Evolutionary conservation across 768 basidiomycete genomes (phyloP), one percentile per base, ranked within the genome.

Genomic region (Pleurotus platypus): DNA sequence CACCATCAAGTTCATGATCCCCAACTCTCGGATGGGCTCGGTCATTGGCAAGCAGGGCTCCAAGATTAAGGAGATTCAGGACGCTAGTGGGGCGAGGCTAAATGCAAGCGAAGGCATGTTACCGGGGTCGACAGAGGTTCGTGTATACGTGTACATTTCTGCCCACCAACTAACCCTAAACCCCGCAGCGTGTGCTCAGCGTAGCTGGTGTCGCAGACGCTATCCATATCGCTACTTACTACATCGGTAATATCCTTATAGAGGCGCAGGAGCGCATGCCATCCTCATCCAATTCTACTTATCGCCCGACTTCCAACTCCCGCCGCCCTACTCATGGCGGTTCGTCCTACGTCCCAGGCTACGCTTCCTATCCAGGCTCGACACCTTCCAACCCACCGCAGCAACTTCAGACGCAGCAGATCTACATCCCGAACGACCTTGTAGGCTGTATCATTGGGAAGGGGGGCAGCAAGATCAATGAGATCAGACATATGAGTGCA

Each of bases 21-120:
- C 96, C 61, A 98, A 98, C 73, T 95, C 94, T 8, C 90, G 96
- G 58, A 98, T 98, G 96, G 96, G 96, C 42, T 97, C 94, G 15
- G 94, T 98, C 59, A 99, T 99, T 66, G 97, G 97, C 57, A 98
- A 97, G 71, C 91, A 89, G 61, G 97, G 97, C 30, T 88, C 89
- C 38, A 99, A 99, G 73, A 99, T 99, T 71, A 98, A 98, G 77
- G 97, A 99, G 75, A 99, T 99, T 62, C 97, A 99, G 69, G 97
- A 99, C 66, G 97, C 97, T 24, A 94, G 91, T 61, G 97, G 97
- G 37, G 97, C 97, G 13, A 78, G 94, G 60, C 75, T 99, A 63
- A 98, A 98, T 67, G 97, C 97, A 18, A 94, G 91, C 66, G 97
- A 98, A 72, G 91, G 94, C 53, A 97, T 98, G 95, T 81, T 99